These are phyloP conservation scores for Drechslerella stenobrocha DNA, from an alignment of 2,329 filamentous ascomycete species.

Conservation along the genomic window DNA sequence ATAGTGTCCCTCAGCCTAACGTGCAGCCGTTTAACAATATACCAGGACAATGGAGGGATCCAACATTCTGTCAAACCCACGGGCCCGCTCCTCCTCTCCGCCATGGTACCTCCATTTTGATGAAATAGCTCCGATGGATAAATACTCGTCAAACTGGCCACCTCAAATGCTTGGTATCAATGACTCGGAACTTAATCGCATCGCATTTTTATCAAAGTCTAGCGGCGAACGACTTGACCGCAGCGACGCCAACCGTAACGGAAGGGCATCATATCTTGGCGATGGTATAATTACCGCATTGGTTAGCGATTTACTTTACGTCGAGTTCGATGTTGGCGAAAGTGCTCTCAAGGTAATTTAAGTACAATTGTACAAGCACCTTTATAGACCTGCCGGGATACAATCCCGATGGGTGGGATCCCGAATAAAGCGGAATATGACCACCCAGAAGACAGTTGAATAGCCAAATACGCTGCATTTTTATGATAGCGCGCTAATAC, in stretches of 20 bases:
- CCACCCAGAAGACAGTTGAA: too few relatives aligned
- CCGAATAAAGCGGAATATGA: too few relatives aligned
- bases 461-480: neutral
- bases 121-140: constrained; percentile 12
- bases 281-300: constrained; percentile 31
- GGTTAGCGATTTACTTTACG: constrained; percentile 35
- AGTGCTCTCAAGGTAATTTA: constrained; percentile 18
- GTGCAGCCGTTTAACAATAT: too few relatives aligned
- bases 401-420: too few relatives aligned
- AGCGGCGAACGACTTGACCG: constrained; percentile 16
- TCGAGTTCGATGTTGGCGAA: constrained; percentile 25
- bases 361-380: neutral
- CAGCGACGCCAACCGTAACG: constrained; percentile 16
- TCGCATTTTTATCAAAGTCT: constrained; percentile 18
- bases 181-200: constrained; percentile 20
- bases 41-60: constrained; percentile 18
- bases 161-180: constrained; percentile 26
- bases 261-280: constrained; percentile 24
- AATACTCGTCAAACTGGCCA: constrained; percentile 28
- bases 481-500: neutral
- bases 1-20: too few relatives aligned
- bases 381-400: too few relatives aligned
- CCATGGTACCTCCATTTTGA: constrained; percentile 35
- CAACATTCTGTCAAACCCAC: constrained; percentile 32
- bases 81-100: constrained; percentile 29